A percentile compares a stretch with the other conserved stretches of the same genome.
phyloP scores from a whole-genome alignment of 1,139 yeast species.

The Ogataea hybrid region DNA sequence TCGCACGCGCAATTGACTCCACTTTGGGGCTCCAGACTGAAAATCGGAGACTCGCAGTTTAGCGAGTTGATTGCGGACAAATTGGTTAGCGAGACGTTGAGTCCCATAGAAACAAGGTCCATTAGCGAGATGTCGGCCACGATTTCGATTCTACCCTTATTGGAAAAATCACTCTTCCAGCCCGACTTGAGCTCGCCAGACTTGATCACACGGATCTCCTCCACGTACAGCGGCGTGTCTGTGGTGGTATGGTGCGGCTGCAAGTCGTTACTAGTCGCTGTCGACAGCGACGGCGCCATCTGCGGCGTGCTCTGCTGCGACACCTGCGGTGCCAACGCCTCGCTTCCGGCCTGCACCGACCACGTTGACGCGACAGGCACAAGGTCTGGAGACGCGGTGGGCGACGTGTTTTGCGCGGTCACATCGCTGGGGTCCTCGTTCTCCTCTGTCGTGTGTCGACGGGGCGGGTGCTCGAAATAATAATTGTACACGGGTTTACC shows the following conservation, averaged over 20 bases:
- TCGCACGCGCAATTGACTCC: conserved; percentile 74
- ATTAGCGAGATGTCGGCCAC: conserved; percentile 65
- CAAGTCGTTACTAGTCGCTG: conserved; percentile 17
- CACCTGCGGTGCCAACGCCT: conserved; percentile 9
- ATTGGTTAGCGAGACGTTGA: conserved; percentile 36
- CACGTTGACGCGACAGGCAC: conserved; percentile 30
- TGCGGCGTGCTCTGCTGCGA: conserved; percentile 7
- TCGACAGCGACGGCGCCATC: conserved; percentile 23
- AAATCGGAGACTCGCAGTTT: conserved; percentile 31
- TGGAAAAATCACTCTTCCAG: conserved; percentile 90
- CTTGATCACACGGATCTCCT: conserved; percentile 69
- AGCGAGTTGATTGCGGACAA: conserved; percentile 33
- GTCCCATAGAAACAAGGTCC: conserved; percentile 54
- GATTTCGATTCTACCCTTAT: conserved; percentile 72
- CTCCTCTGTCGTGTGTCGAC: conserved; percentile 8
- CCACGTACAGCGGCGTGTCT: conserved; percentile 48
- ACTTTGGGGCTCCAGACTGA: conserved; percentile 29
- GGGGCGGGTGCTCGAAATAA: conserved; percentile 28
- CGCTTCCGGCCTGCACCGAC: conserved; percentile 20
- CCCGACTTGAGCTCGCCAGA: conserved; percentile 84
- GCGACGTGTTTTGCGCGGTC: conserved; percentile 7
- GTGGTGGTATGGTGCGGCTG: neutral
- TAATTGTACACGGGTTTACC: conserved; percentile 26
- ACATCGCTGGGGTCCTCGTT: conserved; percentile 7
- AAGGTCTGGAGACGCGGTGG: conserved; percentile 16